A percentile compares a stretch with the other conserved stretches of the same genome.
These are phyloP conservation scores for Clavulina sp. DNA, from an alignment of 768 basidiomycete species.

Conservation along the genomic window DNA sequence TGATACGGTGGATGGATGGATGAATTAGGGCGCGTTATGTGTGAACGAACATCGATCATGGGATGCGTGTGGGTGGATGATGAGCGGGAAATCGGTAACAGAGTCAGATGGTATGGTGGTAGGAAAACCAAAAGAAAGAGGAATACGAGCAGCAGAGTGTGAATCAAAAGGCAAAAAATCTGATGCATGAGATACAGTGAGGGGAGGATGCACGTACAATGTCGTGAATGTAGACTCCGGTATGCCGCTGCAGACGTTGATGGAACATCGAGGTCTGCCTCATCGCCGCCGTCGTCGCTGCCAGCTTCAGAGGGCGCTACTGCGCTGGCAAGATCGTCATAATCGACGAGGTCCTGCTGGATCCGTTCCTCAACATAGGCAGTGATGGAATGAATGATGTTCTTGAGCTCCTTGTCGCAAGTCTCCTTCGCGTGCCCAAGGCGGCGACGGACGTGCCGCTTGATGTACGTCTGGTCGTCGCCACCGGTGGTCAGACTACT, in stretches of 20 bases:
- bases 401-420: slow-evolving; percentile 90
- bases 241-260: too few relatives aligned
- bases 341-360: slow-evolving; percentile 30
- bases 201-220: slow-evolving; percentile 8
- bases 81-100: slow-evolving; percentile 11
- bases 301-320: slow-evolving; percentile 18
- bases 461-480: slow-evolving; percentile 22
- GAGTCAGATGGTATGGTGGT: too few relatives aligned
- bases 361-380: slow-evolving; percentile 85
- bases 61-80: slow-evolving; percentile 25
- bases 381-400: slow-evolving; percentile 88
- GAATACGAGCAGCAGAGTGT: too few relatives aligned
- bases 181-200: slow-evolving; percentile 4
- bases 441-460: slow-evolving; percentile 82
- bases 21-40: too few relatives aligned
- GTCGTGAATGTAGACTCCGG: slow-evolving; percentile 6
- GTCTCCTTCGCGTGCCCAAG: slow-evolving; percentile 87
- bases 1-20: too few relatives aligned
- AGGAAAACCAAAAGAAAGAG: too few relatives aligned
- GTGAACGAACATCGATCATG: slow-evolving; percentile 62
- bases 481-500: neutral
- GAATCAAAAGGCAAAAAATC: too few relatives aligned
- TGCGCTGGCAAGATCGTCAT: neutral
- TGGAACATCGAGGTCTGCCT: slow-evolving; percentile 42
- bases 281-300: slow-evolving; percentile 60